A percentile compares a stretch with the other conserved stretches of the same genome.
phyloP scores from a whole-genome alignment of 2,329 filamentous ascomycete genomes.

The Fusarium ramigenum region DNA sequence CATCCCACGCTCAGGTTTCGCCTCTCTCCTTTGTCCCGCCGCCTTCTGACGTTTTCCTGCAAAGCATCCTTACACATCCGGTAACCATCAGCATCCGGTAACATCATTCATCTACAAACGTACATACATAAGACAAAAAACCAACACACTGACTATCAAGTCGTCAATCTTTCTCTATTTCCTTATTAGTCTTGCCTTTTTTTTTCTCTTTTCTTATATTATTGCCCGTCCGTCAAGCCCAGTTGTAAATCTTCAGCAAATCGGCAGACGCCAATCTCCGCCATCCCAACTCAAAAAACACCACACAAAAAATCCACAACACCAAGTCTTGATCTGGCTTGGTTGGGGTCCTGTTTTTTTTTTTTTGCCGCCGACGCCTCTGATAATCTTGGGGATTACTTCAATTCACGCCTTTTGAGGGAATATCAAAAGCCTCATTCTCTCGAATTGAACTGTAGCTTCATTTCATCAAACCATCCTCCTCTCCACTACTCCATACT shows the following conservation, averaged over 20 bases:
- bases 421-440: slow-evolving; percentile 23
- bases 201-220: background rate
- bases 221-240: background rate
- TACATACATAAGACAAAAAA: slow-evolving; percentile 12
- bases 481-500: slow-evolving; percentile 13
- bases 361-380: slow-evolving; percentile 31
- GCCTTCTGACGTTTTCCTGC: slow-evolving; percentile 24
- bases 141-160: background rate
- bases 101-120: slow-evolving; percentile 24
- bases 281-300: slow-evolving; percentile 22
- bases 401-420: slow-evolving; percentile 27
- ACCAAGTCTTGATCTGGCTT: slow-evolving; percentile 17
- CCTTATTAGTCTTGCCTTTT: background rate
- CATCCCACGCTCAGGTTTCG: slow-evolving; percentile 4
- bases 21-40: slow-evolving; percentile 16
- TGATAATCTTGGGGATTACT: background rate
- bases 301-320: slow-evolving; percentile 10
- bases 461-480: background rate
- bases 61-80: slow-evolving; percentile 30
- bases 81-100: slow-evolving; percentile 33
- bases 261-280: slow-evolving; percentile 23
- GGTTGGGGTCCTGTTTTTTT: background rate
- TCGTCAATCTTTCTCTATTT: background rate
- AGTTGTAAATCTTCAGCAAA: slow-evolving; percentile 15
- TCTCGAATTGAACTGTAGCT: background rate